Evolutionary conservation across 2,329 filamentous ascomycete genomes (phyloP).

Genomic region (Penicillium sp.): DNA sequence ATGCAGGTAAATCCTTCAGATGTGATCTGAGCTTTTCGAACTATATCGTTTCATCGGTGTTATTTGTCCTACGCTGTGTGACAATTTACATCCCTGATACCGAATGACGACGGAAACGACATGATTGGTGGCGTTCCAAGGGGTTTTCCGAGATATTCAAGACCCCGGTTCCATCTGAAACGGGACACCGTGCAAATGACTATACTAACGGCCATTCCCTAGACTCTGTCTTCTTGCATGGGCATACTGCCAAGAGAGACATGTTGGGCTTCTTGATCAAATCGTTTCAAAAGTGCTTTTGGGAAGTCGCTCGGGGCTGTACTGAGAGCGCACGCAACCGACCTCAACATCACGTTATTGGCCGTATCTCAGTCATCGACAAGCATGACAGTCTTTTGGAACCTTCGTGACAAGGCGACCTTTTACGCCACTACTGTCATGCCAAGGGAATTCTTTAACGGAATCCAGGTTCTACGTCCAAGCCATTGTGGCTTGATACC

Average conservation of each 20-base stretch:
- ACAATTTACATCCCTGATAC: background rate
- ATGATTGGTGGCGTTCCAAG: background rate
- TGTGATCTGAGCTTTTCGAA: background rate
- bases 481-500: background rate
- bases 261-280: conserved; percentile 67
- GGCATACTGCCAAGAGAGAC: conserved; percentile 77
- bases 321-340: conserved; percentile 67
- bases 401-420: background rate
- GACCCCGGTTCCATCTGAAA: background rate
- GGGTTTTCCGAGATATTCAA: background rate
- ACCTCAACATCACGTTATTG: conserved; percentile 67
- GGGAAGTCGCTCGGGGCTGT: conserved; percentile 57
- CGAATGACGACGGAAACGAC: background rate
- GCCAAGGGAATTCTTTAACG: background rate
- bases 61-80: background rate
- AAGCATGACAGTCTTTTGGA: background rate
- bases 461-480: background rate
- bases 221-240: conserved; percentile 38
- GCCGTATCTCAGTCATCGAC: background rate
- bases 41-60: background rate
- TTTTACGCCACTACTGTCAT: background rate
- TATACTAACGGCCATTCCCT: conserved; percentile 8
- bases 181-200: background rate
- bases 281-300: conserved; percentile 65
- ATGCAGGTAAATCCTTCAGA: background rate